A percentile compares a stretch with the other conserved stretches of the same genome.
Conservation (phyloP, 345 rosid genomes). For the Populus tremula region DNA sequence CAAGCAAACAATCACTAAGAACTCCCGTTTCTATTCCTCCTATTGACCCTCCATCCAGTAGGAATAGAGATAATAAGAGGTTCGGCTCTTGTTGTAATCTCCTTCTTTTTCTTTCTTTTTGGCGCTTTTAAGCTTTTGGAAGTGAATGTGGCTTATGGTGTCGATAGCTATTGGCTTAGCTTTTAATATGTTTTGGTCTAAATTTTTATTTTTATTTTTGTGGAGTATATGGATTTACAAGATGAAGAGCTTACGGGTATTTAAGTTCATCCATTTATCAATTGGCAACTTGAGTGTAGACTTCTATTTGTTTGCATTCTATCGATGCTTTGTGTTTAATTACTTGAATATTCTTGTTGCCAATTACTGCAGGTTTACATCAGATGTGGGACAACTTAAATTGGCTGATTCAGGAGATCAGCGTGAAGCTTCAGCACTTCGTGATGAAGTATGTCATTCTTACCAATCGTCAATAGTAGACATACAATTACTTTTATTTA, state of each 20-base stretch:
- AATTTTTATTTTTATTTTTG: neutral
- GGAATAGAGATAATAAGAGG: conserved; percentile 45
- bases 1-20: conserved; percentile 55
- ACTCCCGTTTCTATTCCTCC: conserved; percentile 56
- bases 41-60: conserved; percentile 44
- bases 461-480: neutral
- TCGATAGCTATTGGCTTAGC: neutral
- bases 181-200: neutral
- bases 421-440: conserved; percentile 93
- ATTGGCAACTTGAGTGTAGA: neutral
- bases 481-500: neutral
- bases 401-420: conserved; percentile 64
- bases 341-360: conserved; percentile 9
- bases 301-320: neutral
- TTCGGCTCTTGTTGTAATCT: neutral
- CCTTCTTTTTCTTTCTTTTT: neutral
- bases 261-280: neutral
- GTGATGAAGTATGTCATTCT: conserved; percentile 76
- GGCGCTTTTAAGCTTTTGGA: neutral
- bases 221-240: neutral
- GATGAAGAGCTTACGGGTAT: neutral
- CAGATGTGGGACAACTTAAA: conserved; percentile 57
- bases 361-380: conserved; percentile 52
- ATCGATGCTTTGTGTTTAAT: neutral
- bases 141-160: neutral